Evolutionary conservation across 2,329 filamentous ascomycete genomes (phyloP).

Genomic region (Nemania abortiva): DNA sequence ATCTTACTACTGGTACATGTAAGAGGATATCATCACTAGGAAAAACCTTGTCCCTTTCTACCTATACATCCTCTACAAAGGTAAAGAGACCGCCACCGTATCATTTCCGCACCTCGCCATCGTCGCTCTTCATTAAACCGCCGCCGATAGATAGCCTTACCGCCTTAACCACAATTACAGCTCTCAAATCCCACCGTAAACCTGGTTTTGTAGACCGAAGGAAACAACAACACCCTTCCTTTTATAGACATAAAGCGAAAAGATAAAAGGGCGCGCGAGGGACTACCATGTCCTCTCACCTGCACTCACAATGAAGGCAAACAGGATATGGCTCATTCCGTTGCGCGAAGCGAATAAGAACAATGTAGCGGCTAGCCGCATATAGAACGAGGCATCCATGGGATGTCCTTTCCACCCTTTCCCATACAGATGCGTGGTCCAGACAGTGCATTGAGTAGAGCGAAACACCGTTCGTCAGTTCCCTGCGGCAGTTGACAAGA

Average conservation of each 20-base stretch:
- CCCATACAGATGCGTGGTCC: conserved; percentile 6
- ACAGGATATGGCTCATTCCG: background rate
- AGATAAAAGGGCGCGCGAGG: background rate
- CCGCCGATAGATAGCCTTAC: conserved; percentile 5
- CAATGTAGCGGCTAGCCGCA: conserved; percentile 1
- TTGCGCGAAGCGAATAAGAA: background rate
- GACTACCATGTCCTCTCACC: background rate
- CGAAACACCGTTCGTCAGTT: background rate
- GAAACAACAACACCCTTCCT: background rate
- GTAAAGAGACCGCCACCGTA: background rate
- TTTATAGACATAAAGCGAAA: background rate
- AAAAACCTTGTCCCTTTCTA: background rate
- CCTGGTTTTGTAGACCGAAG: conserved; percentile 19
- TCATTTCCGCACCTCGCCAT: conserved; percentile 14
- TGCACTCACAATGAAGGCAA: background rate
- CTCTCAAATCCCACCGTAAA: conserved; percentile 6
- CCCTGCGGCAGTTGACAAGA: background rate
- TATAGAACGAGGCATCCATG: background rate
- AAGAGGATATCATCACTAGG: background rate
- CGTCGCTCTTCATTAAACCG: conserved; percentile 33
- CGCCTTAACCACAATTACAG: conserved; percentile 11
- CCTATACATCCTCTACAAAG: conserved; percentile 10
- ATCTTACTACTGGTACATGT: conserved; percentile 28
- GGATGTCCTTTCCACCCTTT: background rate
- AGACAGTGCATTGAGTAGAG: background rate